A percentile compares a stretch with the other conserved stretches of the same genome.
Evolutionary conservation across 2,329 filamentous ascomycete species (phyloP).

Genomic region (Talaromyces sp.): DNA sequence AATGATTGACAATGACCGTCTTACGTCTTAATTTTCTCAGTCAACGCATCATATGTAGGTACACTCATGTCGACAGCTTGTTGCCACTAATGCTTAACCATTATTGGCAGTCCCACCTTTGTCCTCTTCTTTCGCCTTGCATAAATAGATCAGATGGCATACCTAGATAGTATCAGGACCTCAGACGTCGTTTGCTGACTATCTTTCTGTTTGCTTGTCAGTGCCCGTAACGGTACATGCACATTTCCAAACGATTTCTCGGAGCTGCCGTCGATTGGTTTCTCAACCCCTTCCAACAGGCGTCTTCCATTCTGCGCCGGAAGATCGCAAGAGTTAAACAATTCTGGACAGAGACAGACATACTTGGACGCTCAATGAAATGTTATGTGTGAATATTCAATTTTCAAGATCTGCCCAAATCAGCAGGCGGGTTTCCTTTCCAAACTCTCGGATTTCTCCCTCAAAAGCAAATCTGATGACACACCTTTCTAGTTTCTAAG

Average conservation of each 20-base stretch:
- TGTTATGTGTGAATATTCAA: background rate
- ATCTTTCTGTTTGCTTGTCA: background rate
- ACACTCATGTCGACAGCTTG: background rate
- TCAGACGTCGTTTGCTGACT: background rate
- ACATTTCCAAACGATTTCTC: background rate
- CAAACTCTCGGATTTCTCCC: background rate
- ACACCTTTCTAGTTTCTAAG: background rate
- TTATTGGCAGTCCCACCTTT: background rate
- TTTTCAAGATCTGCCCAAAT: background rate
- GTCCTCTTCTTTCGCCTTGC: background rate
- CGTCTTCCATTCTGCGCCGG: background rate
- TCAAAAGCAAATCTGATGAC: background rate
- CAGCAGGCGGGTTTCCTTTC: background rate
- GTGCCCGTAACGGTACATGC: background rate
- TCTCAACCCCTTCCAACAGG: background rate
- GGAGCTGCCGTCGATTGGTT: background rate
- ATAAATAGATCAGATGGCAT: slow-evolving; percentile 2
- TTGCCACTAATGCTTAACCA: background rate
- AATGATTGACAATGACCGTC: background rate
- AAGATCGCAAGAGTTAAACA: background rate
- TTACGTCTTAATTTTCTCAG: background rate
- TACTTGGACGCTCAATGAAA: background rate
- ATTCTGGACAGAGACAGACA: background rate
- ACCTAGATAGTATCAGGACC: background rate
- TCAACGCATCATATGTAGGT: background rate